Evolutionary conservation across 148 eudicot species (phyloP), one percentile per base, ranked within the genome.

Genomic region (Silene latifolia): DNA sequence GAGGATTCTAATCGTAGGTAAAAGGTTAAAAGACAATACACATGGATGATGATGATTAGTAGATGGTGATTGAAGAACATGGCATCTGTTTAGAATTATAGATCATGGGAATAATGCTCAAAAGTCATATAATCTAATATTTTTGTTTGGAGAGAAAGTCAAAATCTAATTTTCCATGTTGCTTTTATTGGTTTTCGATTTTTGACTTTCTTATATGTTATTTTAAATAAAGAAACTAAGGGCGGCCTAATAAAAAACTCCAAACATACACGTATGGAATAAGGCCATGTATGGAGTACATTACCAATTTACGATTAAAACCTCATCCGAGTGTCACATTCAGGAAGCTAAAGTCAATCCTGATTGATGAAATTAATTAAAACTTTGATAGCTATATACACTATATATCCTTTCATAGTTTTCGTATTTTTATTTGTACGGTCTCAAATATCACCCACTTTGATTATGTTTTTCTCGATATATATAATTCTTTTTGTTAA

Each of bases 41-140:
- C 78, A 66, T 75, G 72, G 46, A 64, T 75, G 35, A n/a, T 57
- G 24, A 72, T 32, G 5, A 32, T 72, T 56, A 51, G 58, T 63
- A 12, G 69, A 67, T 39, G 23, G 53, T 69, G 44, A 48, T 46
- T 4, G 58, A 69, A 71, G 75, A 77, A 77, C 75, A 77, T 77
- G 80, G 63, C 67, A 21, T 71, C 6, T 63, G 39, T 62, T 6
- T 39, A 39, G 44, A 39, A 0, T 0, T 7, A 5, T 39, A 39
- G 44, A 39, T 39, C 8, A 39, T 71, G 62, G 63, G 63, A 59
- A 67, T 67, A 39, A 75, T 74, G 63, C 4, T 35, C 20, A 76
- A 21, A 25, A 17, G 44, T 39, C 44, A 39, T 39, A 39, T 42
- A 62, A 23, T 21, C 72, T 20, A 48, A 46, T 69, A 17, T 21